Evolutionary conservation across 2,329 filamentous ascomycete species (phyloP).

Genomic region (Apiospora kogelbergensis): DNA sequence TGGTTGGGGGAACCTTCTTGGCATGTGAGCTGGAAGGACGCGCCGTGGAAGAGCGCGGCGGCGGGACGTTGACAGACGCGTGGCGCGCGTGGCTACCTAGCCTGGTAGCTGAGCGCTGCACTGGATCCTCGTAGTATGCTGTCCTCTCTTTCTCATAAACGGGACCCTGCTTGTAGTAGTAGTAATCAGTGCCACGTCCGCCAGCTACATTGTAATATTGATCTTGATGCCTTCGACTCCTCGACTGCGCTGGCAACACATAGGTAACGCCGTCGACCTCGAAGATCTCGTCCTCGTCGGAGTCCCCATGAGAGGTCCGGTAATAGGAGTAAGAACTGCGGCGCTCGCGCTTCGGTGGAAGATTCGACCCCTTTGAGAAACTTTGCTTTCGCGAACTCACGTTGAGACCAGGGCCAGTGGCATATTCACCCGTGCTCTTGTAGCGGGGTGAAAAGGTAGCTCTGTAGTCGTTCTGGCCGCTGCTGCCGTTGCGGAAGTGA

Average conservation of each 20-base stretch:
- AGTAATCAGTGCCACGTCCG: conserved; percentile 59
- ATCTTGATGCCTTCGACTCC: conserved; percentile 35
- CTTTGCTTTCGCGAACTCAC: conserved; percentile 53
- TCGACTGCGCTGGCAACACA: conserved; percentile 51
- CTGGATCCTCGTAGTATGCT: conserved; percentile 42
- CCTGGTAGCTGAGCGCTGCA: conserved; percentile 39
- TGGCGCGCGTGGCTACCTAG: conserved; percentile 41
- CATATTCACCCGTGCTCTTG: conserved; percentile 63
- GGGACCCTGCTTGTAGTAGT: conserved; percentile 53
- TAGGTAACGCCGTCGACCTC: conserved; percentile 54
- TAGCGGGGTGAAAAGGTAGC: conserved; percentile 59
- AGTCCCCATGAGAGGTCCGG: conserved; percentile 62
- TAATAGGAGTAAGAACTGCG: conserved; percentile 58
- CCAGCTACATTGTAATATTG: conserved; percentile 46
- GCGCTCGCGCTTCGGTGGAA: conserved; percentile 48
- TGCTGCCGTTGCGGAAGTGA: conserved; percentile 46
- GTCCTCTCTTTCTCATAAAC: conserved; percentile 37
- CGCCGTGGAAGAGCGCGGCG: conserved; percentile 53
- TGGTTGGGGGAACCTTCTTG: conserved; percentile 36
- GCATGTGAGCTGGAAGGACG: conserved; percentile 44
- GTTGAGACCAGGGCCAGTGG: conserved; percentile 55
- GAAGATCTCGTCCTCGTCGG: conserved; percentile 63
- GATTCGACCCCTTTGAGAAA: conserved; percentile 39
- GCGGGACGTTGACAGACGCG: conserved; percentile 42
- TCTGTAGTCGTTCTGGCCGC: conserved; percentile 40